Base-by-base conservation (phyloP, 306 rosid species). In the Glycyrrhiza uralensis region DNA sequence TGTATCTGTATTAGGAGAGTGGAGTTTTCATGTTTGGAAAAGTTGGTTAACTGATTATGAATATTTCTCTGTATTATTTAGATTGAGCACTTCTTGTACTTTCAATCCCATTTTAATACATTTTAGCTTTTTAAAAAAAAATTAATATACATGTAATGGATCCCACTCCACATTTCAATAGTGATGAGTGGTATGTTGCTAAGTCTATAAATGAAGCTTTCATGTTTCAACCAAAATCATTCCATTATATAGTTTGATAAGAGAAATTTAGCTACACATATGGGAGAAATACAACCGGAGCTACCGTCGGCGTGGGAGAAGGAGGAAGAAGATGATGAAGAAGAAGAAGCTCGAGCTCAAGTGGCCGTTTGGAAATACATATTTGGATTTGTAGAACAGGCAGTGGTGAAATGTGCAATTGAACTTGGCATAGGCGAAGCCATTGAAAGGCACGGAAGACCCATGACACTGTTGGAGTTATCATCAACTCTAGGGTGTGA, bases 381-480 rank as follows among this genome's bases (percentile, higher is more conserved):
- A 42, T 81, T 84, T 4, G 89, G 98, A 8, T 88, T 84, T 62
- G 77, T 56, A 0, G 95, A 93, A 76, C 32, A 70, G 32, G 88
- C 90, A 0, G 91, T 81, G 1, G 80, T 92, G 22, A 90, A 81
- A 67, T 88, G 96, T 64, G 87, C 87, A 13, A 72, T 92, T 45
- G 87, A 92, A 50, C 90, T 92, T 10, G 83, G 83, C 63, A 80
- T 92, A 62, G 85, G 90, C 0, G 96, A 92, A 7, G 71, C 81
- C 52, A 80, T 90, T 2, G 96, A 87, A 80, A 70, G 11, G 2
- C 81, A 87, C 47, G 84, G 79, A 60, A 23, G 64, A 9, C 82
- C 90, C 66, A 79, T 93, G 52, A 79, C 93, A 17, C 72, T 90
- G 4, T 46, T 74, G 1, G 84, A 86, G 30, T 18, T 92, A 5